A percentile compares a stretch with the other conserved stretches of the same genome.
Evolutionary conservation across 257 asterid species (phyloP).

Genomic region (Rhazya stricta): DNA sequence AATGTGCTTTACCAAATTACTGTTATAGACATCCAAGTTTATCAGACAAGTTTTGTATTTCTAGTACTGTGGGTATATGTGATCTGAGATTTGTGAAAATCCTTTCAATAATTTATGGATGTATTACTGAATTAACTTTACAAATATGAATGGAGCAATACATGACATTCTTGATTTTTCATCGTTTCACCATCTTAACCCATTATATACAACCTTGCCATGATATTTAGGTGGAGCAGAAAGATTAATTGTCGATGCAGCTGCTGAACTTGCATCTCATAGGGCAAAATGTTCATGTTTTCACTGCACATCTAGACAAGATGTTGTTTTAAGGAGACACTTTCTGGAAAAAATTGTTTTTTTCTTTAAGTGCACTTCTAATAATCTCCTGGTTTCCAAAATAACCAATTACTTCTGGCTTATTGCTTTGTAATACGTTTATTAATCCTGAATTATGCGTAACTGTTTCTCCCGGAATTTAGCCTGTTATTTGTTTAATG

Average conservation of each 20-base stretch:
- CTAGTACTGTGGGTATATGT: neutral
- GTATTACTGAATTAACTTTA: too few relatives aligned
- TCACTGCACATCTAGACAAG: conserved; percentile 86
- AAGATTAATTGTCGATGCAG: conserved; percentile 89
- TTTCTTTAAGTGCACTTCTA: too few relatives aligned
- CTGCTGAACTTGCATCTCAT: conserved; percentile 71
- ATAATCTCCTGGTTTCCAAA: too few relatives aligned
- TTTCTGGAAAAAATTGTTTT: conserved; percentile 47
- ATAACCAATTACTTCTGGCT: too few relatives aligned
- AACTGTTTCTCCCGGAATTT: conserved; percentile 52
- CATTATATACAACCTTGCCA: neutral
- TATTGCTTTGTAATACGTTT: too few relatives aligned
- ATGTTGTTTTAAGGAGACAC: conserved; percentile 88
- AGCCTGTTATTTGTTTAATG: conserved; percentile 80
- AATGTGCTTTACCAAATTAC: neutral
- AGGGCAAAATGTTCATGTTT: conserved; percentile 82
- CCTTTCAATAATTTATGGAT: neutral
- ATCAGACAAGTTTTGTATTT: neutral
- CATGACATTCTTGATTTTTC: neutral
- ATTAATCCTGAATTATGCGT: conserved; percentile 14
- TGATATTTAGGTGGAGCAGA: conserved; percentile 86
- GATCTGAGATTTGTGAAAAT: neutral
- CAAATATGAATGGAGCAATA: neutral
- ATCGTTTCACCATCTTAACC: neutral
- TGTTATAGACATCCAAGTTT: neutral